Percentiles rank a stretch among this genome's conserved stretches.
These are phyloP conservation scores for Parathielavia hyrcaniae DNA, from an alignment of 495 filamentous ascomycete species.

Conservation along the genomic window DNA sequence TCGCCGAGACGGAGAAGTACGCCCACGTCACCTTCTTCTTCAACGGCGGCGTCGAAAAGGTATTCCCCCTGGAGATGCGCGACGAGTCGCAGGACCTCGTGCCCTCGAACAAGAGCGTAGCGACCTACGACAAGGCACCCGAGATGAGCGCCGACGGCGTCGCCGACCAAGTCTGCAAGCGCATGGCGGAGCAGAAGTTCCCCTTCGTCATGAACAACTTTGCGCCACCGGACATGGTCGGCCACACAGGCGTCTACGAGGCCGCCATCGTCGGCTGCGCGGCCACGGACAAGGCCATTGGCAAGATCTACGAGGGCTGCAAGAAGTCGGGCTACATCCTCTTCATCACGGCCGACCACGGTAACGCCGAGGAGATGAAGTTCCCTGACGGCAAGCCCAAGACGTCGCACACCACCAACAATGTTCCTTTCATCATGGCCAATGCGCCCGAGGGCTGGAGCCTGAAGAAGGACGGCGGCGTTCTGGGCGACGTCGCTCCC, in stretches of 20 bases:
- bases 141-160: constrained; percentile 91
- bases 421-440: constrained; percentile 95
- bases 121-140: constrained; percentile 96
- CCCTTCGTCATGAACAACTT: constrained; percentile 99
- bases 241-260: constrained; percentile 94
- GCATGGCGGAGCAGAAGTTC: constrained; percentile 72
- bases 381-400: constrained; percentile 91
- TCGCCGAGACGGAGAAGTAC: constrained; percentile 98
- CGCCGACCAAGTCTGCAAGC: constrained; percentile 76
- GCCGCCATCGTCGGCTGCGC: constrained; percentile 82
- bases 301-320: constrained; percentile 82
- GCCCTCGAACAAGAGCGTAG: constrained; percentile 63
- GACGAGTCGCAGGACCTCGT: constrained; percentile 54
- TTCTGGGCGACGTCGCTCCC: constrained; percentile 92
- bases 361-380: constrained; percentile 99
- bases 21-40: constrained; percentile 99
- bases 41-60: constrained; percentile 97
- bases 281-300: constrained; percentile 89
- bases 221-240: constrained; percentile 98
- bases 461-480: constrained; percentile 72
- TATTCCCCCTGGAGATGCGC: constrained; percentile 82
- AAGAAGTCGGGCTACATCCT: constrained; percentile 86
- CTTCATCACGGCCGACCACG: constrained; percentile 93
- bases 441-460: constrained; percentile 89
- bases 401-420: constrained; percentile 96